A percentile compares a stretch with the other conserved stretches of the same genome.
Evolutionary conservation across 75 land plant genomes (phyloP).

Genomic region (Chamaecyparis obtusa): DNA sequence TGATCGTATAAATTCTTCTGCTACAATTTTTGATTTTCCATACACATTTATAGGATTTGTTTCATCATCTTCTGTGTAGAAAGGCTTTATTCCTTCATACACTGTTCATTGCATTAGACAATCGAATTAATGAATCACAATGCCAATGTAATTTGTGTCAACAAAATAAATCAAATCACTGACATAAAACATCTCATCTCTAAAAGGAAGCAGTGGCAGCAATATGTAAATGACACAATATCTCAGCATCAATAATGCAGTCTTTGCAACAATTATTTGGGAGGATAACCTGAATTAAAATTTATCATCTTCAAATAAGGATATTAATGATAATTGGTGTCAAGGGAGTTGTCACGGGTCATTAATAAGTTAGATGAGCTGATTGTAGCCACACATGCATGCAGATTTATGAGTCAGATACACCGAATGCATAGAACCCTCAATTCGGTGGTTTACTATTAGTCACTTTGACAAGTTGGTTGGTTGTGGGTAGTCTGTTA

Average conservation of each 20-base stretch:
- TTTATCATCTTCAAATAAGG: background rate
- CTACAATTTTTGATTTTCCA: slow-evolving; percentile 81
- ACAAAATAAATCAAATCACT: background rate
- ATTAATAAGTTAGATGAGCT: background rate
- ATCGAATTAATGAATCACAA: slow-evolving; percentile 3
- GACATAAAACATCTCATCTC: background rate
- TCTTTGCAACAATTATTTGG: background rate
- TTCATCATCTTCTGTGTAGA: slow-evolving; percentile 90
- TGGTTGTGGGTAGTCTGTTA: background rate
- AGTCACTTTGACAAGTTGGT: background rate
- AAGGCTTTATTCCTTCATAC: slow-evolving; percentile 84
- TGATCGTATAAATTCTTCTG: slow-evolving; percentile 56
- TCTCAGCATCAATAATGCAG: background rate
- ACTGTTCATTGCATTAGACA: slow-evolving; percentile 37
- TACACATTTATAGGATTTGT: slow-evolving; percentile 86
- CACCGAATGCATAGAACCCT: background rate
- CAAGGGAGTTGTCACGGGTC: background rate
- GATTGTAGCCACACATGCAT: background rate
- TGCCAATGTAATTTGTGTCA: background rate
- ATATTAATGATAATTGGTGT: background rate
- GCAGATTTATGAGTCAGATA: background rate
- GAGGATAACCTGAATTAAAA: background rate
- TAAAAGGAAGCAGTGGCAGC: background rate
- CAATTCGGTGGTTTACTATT: background rate
- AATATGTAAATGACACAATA: background rate